Evolutionary conservation across 257 asterid genomes (phyloP).

Genomic region (Plantago major): DNA sequence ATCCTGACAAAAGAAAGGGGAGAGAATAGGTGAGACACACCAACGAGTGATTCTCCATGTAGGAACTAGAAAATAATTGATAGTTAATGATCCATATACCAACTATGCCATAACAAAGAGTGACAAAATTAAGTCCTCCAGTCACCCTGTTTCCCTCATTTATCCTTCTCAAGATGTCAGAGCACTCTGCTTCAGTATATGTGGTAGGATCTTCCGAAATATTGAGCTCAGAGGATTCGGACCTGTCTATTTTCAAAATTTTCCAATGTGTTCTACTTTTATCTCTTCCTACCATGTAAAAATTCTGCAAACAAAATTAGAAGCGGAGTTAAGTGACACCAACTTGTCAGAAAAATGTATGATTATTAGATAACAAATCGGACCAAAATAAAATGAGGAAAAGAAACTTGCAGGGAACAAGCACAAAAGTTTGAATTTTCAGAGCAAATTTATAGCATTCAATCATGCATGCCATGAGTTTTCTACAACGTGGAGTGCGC

Average conservation of each 20-base stretch:
- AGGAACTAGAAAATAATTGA: constrained; percentile 5
- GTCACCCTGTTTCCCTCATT: constrained; percentile 83
- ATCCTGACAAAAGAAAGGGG: constrained; percentile 49
- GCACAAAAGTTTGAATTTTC: not conserved
- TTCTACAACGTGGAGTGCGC: not conserved
- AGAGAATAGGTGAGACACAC: constrained; percentile 14
- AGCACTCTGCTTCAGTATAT: constrained; percentile 82
- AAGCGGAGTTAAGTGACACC: not conserved
- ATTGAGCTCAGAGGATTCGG: constrained; percentile 73
- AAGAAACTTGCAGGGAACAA: not conserved
- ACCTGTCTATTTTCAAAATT: constrained; percentile 81
- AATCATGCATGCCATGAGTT: not conserved
- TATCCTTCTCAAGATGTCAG: constrained; percentile 81
- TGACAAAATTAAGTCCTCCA: constrained; percentile 87
- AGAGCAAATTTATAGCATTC: too few species aligned
- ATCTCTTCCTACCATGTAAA: constrained; percentile 93
- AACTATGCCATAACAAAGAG: constrained; percentile 93
- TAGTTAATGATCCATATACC: constrained; percentile 45
- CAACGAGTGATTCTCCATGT: not conserved
- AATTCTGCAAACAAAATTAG: constrained; percentile 54
- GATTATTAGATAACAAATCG: constrained; percentile 10
- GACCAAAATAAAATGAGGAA: not conserved
- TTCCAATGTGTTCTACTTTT: constrained; percentile 85
- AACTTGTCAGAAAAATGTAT: not conserved
- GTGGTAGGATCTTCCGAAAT: constrained; percentile 79